These are phyloP conservation scores for Potentilla sterilis DNA, from an alignment of 306 rosid species.

Conservation along the genomic window DNA sequence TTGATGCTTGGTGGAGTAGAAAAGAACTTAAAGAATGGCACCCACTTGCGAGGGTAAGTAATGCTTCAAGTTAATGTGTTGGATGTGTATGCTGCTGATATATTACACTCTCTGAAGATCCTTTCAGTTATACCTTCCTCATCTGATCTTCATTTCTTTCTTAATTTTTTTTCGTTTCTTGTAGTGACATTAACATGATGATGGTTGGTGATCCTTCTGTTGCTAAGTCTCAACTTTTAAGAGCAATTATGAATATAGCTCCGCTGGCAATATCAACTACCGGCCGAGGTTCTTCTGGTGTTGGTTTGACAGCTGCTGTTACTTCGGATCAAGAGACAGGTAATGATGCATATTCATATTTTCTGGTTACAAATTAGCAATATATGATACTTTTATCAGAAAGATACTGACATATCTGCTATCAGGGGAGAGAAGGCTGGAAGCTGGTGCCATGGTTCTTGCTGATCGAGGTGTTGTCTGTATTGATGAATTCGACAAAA, in stretches of 20 bases:
- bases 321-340: constrained; percentile 99
- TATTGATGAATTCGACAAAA: constrained; percentile 98
- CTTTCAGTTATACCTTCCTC: not conserved
- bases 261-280: constrained; percentile 98
- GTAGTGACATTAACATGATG: constrained; percentile 98
- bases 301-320: constrained; percentile 99
- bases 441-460: constrained; percentile 99
- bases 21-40: constrained; percentile 95
- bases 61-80: constrained; percentile 16
- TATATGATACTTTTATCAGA: constrained; percentile 8
- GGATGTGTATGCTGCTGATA: constrained; percentile 13
- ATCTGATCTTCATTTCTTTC: not conserved
- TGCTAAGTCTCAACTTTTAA: constrained; percentile 95
- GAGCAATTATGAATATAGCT: constrained; percentile 94
- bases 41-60: constrained; percentile 95
- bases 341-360: constrained; percentile 26
- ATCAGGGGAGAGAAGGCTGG: constrained; percentile 95
- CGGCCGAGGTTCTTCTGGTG: constrained; percentile 98
- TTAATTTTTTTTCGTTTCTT: not conserved
- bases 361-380: not conserved
- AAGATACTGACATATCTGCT: constrained; percentile 22
- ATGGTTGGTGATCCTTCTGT: constrained; percentile 99
- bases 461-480: constrained; percentile 99
- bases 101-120: constrained; percentile 1
- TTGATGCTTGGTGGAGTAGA: constrained; percentile 96